Base-by-base conservation (phyloP, 306 rosid genomes). In the Quercus gilva region DNA sequence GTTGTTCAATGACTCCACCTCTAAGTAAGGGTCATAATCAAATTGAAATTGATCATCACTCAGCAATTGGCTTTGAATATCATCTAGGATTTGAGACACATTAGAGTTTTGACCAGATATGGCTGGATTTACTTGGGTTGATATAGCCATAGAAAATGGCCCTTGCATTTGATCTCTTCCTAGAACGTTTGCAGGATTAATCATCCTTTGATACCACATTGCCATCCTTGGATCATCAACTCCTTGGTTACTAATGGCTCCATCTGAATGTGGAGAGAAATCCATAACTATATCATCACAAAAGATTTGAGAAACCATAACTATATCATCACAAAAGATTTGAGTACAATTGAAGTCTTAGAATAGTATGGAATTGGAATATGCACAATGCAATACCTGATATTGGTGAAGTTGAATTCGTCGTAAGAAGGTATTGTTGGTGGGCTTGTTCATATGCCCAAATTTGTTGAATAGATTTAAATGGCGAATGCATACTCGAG, bases 151-250 rank as follows among this genome's bases (percentile, higher is more conserved):
- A 37, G 43, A 37, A 37, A 37, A 37, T 51, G 8, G 29, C 18
- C 15, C 29, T 55, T 61, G 70, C 26, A n/a, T 58, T 18, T 53
- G 60, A 37, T 64, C 58, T 52, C 23, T 23, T 1, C 21, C 78
- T 12, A 73, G n/a, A 18, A 31, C 13, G 9, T 45, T 52, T 53
- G 59, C 59, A 18, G 23, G 19, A 55, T 15, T 6, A n/a, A 18
- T 55, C 59, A 55, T 55, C 21, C 59, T 19, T 55, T 82, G 86
- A 78, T 74, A 76, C 86, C 88, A 68, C 29, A 70, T 51, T 43
- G 29, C 72, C 74, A 73, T 9, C 26, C 4, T 2, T 31, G 69
- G 82, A 76, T 56, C 52, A 21, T 71, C 64, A 67, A 35, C 82
- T 41, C 72, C 70, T 53, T 73, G 79, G 75, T 13, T 56, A 19